Evolutionary conservation across 352 stramenopile species (phyloP), one percentile per base, ranked within the genome.

Genomic region (Pythium brachiatum): DNA sequence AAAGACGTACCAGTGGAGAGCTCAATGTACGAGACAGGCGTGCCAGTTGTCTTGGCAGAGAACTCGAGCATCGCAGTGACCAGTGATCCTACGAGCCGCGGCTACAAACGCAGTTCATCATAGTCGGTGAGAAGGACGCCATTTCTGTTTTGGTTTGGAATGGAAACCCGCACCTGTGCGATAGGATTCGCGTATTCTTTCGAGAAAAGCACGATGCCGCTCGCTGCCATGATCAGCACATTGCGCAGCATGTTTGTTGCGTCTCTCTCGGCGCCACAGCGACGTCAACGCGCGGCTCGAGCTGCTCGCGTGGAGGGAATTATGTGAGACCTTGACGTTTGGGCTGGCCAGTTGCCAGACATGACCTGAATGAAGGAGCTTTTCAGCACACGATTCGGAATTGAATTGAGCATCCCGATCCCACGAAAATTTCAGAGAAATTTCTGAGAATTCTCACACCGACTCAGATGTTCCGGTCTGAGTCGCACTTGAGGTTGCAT

Each of bases 61-160:
- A 97, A 97, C 75, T 97, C 90, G 62, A 97, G 75, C 81, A 97
- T 96, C 11, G 91, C 88, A 7, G 88, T 97, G 64, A 97, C 76
- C 20, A 97, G 75, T 29, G 89, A 96, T 7, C 90, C 90, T 44
- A 97, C 81, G 31, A 97, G 68, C 47, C 89, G 83, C 26, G 90
- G 88, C 86, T 97, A 51, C 46, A 25, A 27, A 7, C 15, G 21
- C 4, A 50, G 54, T 20, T 27, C 21, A 4, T 34, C 29, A 34
- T 34, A 34, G 9, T 47, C 38, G 53, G 29, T 34, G 5, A 34
- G 29, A 9, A 34, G 29, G 29, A 5, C 9, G 29, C 29, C 5
- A n/a, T n/a, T n/a, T n/a, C n/a, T n/a, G n/a, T n/a, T n/a, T n/a
- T n/a, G n/a, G n/a, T n/a, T n/a, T n/a, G n/a, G n/a, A n/a, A n/a